These are phyloP conservation scores for Cordyceps militaris DNA, from an alignment of 2,329 filamentous ascomycete genomes.

Conservation along the genomic window DNA sequence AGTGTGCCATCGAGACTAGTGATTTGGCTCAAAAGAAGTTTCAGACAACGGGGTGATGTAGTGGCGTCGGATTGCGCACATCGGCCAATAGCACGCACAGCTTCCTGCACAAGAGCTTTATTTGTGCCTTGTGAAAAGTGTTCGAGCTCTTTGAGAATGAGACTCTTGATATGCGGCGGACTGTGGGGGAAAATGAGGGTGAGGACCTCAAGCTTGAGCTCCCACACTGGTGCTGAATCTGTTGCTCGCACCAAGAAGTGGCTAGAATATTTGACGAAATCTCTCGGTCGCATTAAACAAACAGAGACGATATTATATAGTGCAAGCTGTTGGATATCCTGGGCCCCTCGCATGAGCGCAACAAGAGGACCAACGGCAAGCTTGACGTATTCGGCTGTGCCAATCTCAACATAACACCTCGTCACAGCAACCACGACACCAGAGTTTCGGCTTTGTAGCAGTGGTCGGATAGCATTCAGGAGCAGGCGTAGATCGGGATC, in stretches of 20 bases:
- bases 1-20: conserved; percentile 80
- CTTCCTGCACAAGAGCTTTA: conserved; percentile 73
- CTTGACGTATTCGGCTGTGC: conserved; percentile 68
- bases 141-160: conserved; percentile 87
- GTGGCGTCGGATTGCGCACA: conserved; percentile 73
- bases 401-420: conserved; percentile 77
- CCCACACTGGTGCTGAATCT: conserved; percentile 77
- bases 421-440: conserved; percentile 85
- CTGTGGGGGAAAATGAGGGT: conserved; percentile 86
- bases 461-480: conserved; percentile 69
- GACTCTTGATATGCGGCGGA: conserved; percentile 65
- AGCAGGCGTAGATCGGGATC: conserved; percentile 80
- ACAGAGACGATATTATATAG: conserved; percentile 95
- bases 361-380: conserved; percentile 76
- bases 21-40: conserved; percentile 77
- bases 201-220: conserved; percentile 83
- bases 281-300: conserved; percentile 63
- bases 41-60: conserved; percentile 72
- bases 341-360: conserved; percentile 73
- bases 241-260: conserved; percentile 82
- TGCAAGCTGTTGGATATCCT: conserved; percentile 83
- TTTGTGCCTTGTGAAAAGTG: conserved; percentile 77
- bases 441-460: conserved; percentile 87
- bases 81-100: conserved; percentile 85
- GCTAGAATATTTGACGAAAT: conserved; percentile 82